A percentile compares a stretch with the other conserved stretches of the same genome.
Conservation (phyloP, 805 yeast species). For the Saturnispora serradocipensis region DNA sequence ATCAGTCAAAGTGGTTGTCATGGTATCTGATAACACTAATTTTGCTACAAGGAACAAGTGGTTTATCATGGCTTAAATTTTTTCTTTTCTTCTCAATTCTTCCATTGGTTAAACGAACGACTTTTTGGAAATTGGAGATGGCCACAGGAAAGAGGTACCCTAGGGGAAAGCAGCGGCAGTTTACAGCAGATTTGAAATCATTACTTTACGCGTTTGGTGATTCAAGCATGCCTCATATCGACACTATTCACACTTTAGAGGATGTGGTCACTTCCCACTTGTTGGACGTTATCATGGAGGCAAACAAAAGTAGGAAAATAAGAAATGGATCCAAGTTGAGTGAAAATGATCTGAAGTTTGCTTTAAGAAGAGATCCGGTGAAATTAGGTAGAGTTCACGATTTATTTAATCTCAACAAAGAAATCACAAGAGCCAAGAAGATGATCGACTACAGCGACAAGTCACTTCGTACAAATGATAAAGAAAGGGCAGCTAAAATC, state of each 20-base stretch:
- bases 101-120: background rate
- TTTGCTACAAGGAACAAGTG: background rate
- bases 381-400: conserved; percentile 66
- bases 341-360: conserved; percentile 66
- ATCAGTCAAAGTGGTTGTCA: background rate
- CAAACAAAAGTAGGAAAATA: conserved; percentile 41
- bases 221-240: conserved; percentile 54
- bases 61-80: background rate
- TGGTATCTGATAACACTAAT: background rate
- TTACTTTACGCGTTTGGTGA: conserved; percentile 68
- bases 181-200: conserved; percentile 40
- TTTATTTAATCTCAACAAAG: conserved; percentile 48
- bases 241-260: conserved; percentile 57
- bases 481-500: conserved; percentile 13
- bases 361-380: conserved; percentile 53
- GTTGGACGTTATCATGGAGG: conserved; percentile 42
- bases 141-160: conserved; percentile 12
- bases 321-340: conserved; percentile 51
- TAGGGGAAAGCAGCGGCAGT: conserved; percentile 23
- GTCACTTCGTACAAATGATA: conserved; percentile 19
- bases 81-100: background rate
- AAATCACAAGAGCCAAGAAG: conserved; percentile 56
- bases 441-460: conserved; percentile 58
- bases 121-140: background rate
- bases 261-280: conserved; percentile 59